Evolutionary conservation across 2,329 filamentous ascomycete genomes (phyloP).

Genomic region (Arachnomyces sp.): DNA sequence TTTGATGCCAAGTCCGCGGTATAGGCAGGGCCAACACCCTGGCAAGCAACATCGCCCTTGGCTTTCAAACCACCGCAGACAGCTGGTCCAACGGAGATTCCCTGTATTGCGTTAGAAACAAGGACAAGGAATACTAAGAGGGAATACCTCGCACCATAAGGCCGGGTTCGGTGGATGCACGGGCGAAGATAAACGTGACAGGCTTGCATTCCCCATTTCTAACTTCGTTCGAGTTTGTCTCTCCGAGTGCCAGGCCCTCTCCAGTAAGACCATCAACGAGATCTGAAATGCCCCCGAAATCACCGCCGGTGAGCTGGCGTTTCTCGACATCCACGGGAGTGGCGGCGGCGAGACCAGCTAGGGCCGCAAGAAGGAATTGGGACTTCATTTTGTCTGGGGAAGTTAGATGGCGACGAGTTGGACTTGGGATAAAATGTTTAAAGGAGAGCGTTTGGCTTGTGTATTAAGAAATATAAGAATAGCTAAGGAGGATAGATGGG

Average conservation of each 20-base stretch:
- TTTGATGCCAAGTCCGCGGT: slow-evolving; percentile 30
- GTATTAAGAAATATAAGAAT: too few species aligned
- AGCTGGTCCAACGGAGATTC: slow-evolving; percentile 21
- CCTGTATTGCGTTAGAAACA: slow-evolving; percentile 13
- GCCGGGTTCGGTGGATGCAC: slow-evolving; percentile 33
- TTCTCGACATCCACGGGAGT: slow-evolving; percentile 5
- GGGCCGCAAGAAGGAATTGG: slow-evolving; percentile 2
- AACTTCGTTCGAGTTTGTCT: slow-evolving; percentile 28
- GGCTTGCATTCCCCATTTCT: slow-evolving; percentile 27
- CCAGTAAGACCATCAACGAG: too few species aligned
- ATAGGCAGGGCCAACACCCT: slow-evolving; percentile 41
- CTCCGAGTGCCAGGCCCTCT: too few species aligned
- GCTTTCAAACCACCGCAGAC: slow-evolving; percentile 22
- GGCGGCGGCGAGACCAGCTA: slow-evolving; percentile 5
- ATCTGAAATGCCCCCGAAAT: neutral
- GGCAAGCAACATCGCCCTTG: slow-evolving; percentile 25
- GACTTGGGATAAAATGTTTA: too few species aligned
- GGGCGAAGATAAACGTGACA: slow-evolving; percentile 35
- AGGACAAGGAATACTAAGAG: neutral
- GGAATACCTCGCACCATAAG: slow-evolving; percentile 26
- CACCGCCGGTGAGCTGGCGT: slow-evolving; percentile 3
- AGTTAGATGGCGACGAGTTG: too few species aligned
- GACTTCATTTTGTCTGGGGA: neutral
- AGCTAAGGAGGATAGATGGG: too few species aligned
- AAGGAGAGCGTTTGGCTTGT: too few species aligned